Base-by-base conservation (phyloP, 345 rosid genomes). In the Erysimum cheiranthoides region DNA sequence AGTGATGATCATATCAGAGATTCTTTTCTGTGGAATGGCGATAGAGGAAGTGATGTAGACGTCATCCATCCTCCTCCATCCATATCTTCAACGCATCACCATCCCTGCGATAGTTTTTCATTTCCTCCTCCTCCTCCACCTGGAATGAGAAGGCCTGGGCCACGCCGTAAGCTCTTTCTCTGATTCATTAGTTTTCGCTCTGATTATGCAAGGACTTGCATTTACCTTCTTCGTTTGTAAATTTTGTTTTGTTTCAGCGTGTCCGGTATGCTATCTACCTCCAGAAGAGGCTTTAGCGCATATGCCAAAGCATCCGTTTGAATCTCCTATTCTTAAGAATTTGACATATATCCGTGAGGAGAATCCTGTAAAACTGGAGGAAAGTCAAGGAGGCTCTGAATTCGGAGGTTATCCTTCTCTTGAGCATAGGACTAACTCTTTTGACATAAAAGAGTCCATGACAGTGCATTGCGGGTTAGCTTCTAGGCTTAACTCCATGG, bases 361-460 rank as follows among this genome's bases (percentile, higher is more conserved):
- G 81, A 81, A 66, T 78, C 94, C 91, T 43, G 73, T 80, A 27
- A 87, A 84, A 77, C 70, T 10, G 71, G 91, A 85, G 81, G 79
- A 82, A 38, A 36, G 82, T 27, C 85, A 85, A 66, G 96, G 91
- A 75, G 97, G 94, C 72, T 93, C 96, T 52, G 88, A 85, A 6
- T 93, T 91, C 77, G 91, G 96, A 73, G 98, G 98, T 34, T 93
- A 88, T 78, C 97, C 96, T 76, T 84, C 96, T 79, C 79, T 93
- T 50, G 78, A 76, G 40, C 89, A 88, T 35, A 85, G 96, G 73
- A 84, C 53, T 36, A 86, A 87, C 62, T 87, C 96, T 27, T 93
- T 79, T 73, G 88, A 88, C 67, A 80, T 91, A 50, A 83, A 73
- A 79, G 91, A 89, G 78, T 87, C 96, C 39, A 93, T 93, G 98